These are phyloP conservation scores for Nicotiana rustica DNA, from an alignment of 305 asterid genomes.

Conservation along the genomic window DNA sequence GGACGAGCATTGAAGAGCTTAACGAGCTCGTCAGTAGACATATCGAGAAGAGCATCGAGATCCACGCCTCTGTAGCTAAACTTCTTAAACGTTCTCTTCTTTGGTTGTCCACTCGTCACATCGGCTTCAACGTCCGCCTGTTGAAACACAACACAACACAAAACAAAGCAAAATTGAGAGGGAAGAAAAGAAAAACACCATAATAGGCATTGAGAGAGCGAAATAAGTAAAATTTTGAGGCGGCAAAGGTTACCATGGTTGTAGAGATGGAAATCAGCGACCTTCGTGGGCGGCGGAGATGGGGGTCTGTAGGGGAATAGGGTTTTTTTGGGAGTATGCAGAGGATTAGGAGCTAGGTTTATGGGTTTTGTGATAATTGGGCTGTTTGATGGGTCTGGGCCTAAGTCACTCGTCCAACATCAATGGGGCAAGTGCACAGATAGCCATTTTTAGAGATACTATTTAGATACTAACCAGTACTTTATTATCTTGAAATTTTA, in stretches of 20 bases:
- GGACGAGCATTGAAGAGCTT: slow-evolving; percentile 81
- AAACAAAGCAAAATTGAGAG: background rate
- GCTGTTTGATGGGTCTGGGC: background rate
- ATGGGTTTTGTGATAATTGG: background rate
- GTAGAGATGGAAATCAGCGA: slow-evolving; percentile 1
- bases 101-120: slow-evolving; percentile 68
- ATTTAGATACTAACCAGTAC: too few species aligned
- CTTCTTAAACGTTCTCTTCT: slow-evolving; percentile 95
- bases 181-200: too few species aligned
- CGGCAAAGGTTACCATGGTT: slow-evolving; percentile 45
- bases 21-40: slow-evolving; percentile 87
- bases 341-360: background rate
- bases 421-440: too few species aligned
- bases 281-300: background rate
- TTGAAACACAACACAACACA: background rate
- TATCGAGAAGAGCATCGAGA: slow-evolving; percentile 87
- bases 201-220: background rate
- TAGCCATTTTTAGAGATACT: too few species aligned
- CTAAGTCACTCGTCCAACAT: background rate
- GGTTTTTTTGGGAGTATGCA: background rate
- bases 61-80: slow-evolving; percentile 91
- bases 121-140: slow-evolving; percentile 82
- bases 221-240: background rate
- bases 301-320: background rate
- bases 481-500: too few species aligned